Base-by-base conservation (phyloP, 2,329 filamentous ascomycete genomes). In the Stagonosporopsis tanaceti region DNA sequence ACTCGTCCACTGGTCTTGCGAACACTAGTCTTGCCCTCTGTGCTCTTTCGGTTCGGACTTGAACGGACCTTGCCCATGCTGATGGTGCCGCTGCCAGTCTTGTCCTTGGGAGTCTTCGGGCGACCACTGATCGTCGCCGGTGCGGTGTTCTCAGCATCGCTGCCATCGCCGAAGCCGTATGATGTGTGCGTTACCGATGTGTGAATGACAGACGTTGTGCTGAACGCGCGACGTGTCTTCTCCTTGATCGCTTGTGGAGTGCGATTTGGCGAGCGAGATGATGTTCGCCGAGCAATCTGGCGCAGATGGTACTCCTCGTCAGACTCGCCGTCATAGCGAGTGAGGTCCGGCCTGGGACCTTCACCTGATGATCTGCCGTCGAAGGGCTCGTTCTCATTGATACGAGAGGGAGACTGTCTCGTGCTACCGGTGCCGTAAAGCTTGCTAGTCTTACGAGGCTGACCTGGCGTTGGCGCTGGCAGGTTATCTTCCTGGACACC, bases 381-480 rank as follows among this genome's bases (percentile, higher is more conserved):
- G 79, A 65, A 84, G 2, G 80, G 73, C 30, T 80, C 78, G 50
- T 81, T 82, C 41, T 84, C 82, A 87, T 74, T 60, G 25, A 70
- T 67, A 11, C 73, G 72, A 12, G 70, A 67, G 12, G 75, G 72
- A 6, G 75, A 76, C 20, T 70, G 71, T 24, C 68, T 65, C 50
- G 64, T 62, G 38, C 66, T 70, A 32, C 63, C 66, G 22, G 65
- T 93, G 86, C 84, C 85, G 68, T 93, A 92, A 58, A 87, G 85
- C 54, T 92, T 88, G 63, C 88, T 89, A 15, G 90, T 90, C 82
- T 99, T 98, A 61, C 95, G 88, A 27, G 95, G 95, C 76, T 99
- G 95, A 2, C 95, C 95, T 0, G 95, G 95, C 4, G 95, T 99
- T 3, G 95, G 95, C 0, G 93, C 94, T 2, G 95, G 95, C 5